phyloP scores from a whole-genome alignment of 1,284 basidiomycete genomes.

The Hortiboletus rubellus region DNA sequence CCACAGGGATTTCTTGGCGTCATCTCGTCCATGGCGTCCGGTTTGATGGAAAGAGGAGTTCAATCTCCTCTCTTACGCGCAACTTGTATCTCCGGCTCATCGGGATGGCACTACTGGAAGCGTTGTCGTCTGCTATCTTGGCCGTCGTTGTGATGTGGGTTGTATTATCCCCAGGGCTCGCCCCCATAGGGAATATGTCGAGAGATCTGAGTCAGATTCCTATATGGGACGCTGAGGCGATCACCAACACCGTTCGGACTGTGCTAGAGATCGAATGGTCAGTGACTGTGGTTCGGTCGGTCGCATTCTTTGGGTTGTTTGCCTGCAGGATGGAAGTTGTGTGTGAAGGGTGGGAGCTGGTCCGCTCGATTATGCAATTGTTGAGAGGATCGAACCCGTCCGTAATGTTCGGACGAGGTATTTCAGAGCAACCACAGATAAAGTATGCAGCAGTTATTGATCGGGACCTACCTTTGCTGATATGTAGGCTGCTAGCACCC shows the following conservation, averaged over 20 bases:
- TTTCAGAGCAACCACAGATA: background rate
- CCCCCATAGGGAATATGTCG: conserved; percentile 15
- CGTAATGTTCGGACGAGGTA: background rate
- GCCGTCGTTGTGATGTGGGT: conserved; percentile 14
- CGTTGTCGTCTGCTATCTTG: conserved; percentile 28
- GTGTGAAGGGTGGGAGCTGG: conserved; percentile 5
- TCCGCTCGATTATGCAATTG: background rate
- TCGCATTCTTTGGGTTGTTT: conserved; percentile 43
- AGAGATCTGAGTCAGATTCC: conserved; percentile 19
- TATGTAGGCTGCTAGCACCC: conserved; percentile 13
- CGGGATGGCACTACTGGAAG: conserved; percentile 41
- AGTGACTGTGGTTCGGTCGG: conserved; percentile 37
- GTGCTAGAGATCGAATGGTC: conserved; percentile 43
- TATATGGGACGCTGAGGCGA: conserved; percentile 11
- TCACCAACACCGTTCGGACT: conserved; percentile 23
- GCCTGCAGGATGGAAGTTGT: conserved; percentile 27
- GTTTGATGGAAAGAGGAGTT: conserved; percentile 26
- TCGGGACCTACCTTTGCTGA: conserved; percentile 1
- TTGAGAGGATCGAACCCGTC: background rate
- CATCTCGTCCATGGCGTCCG: conserved; percentile 32
- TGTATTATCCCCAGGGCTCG: conserved; percentile 23
- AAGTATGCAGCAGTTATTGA: conserved; percentile 9
- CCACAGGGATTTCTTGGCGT: conserved; percentile 27
- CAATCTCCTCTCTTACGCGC: conserved; percentile 30
- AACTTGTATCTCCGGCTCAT: conserved; percentile 45